These are phyloP conservation scores for Metschnikowia lachancei DNA, from an alignment of 805 yeast species.

Conservation along the genomic window DNA sequence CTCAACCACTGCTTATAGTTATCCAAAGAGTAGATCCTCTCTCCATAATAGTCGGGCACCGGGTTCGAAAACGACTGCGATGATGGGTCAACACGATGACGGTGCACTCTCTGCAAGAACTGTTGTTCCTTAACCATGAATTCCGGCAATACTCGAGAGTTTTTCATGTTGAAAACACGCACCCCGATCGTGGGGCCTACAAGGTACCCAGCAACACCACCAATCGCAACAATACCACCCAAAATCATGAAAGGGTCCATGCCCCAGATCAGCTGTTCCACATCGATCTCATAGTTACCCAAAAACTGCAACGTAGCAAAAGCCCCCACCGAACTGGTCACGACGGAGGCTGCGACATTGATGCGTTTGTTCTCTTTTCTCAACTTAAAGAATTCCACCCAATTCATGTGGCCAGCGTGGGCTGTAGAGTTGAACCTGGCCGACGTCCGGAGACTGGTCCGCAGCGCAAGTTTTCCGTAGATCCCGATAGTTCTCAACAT, in stretches of 20 bases:
- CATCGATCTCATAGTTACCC: constrained; percentile 81
- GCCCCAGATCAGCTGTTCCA: constrained; percentile 81
- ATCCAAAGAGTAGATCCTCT: constrained; percentile 80
- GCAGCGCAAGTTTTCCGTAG: constrained; percentile 11
- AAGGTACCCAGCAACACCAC: constrained; percentile 75
- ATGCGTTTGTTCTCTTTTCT: constrained; percentile 73
- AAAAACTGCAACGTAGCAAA: constrained; percentile 69
- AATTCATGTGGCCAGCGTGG: constrained; percentile 40
- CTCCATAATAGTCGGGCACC: constrained; percentile 98
- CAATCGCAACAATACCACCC: constrained; percentile 67
- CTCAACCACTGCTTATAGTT: constrained; percentile 95
- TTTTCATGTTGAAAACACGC: constrained; percentile 56
- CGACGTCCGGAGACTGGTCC: neutral
- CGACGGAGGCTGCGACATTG: constrained; percentile 63
- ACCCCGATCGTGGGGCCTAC: constrained; percentile 83
- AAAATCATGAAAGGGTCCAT: constrained; percentile 83
- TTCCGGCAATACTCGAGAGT: constrained; percentile 44
- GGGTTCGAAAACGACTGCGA: constrained; percentile 89
- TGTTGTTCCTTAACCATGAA: constrained; percentile 64
- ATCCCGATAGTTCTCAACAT: constrained; percentile 17
- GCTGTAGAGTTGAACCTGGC: constrained; percentile 25
- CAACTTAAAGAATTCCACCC: constrained; percentile 78
- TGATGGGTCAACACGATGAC: constrained; percentile 87
- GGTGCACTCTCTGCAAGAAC: constrained; percentile 70
- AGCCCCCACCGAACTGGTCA: constrained; percentile 67